A percentile compares a stretch with the other conserved stretches of the same genome.
These are phyloP conservation scores for Paxillus ammoniavirescens DNA, from an alignment of 768 basidiomycete species.

Conservation along the genomic window DNA sequence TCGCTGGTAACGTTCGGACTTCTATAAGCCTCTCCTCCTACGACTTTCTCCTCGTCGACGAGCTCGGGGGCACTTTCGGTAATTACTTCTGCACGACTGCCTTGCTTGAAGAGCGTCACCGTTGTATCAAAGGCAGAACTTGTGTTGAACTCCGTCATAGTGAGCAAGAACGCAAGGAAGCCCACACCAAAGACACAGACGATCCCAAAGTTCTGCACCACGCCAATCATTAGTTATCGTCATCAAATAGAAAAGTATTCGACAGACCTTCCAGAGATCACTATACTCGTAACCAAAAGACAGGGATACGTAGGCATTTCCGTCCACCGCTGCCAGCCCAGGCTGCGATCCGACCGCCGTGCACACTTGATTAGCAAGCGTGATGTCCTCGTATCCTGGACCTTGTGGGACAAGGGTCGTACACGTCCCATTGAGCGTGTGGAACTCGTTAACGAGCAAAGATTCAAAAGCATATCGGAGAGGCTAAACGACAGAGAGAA, in stretches of 20 bases:
- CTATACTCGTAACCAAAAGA: conserved; percentile 27
- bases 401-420: conserved; percentile 32
- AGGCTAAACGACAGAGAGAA: conserved; percentile 27
- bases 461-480: conserved; percentile 25
- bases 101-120: conserved; percentile 24
- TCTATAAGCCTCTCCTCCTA: not conserved
- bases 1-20: no score
- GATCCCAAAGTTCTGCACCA: conserved; percentile 41
- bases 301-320: conserved; percentile 39
- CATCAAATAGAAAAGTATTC: conserved; percentile 9
- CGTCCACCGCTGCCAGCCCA: conserved; percentile 40
- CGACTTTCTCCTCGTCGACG: conserved; percentile 19
- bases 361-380: conserved; percentile 42
- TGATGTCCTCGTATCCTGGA: conserved; percentile 33
- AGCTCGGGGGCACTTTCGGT: not conserved
- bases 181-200: conserved; percentile 41
- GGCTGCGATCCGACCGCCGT: conserved; percentile 39
- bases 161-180: conserved; percentile 36
- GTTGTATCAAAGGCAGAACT: conserved; percentile 29
- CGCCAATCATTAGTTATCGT: conserved; percentile 10
- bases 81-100: not conserved
- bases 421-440: conserved; percentile 35
- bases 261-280: conserved; percentile 38
- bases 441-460: conserved; percentile 51
- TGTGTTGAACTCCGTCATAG: conserved; percentile 35